Conservation (phyloP, 495 filamentous ascomycete genomes). For the Hypoxylon cercidicola region DNA sequence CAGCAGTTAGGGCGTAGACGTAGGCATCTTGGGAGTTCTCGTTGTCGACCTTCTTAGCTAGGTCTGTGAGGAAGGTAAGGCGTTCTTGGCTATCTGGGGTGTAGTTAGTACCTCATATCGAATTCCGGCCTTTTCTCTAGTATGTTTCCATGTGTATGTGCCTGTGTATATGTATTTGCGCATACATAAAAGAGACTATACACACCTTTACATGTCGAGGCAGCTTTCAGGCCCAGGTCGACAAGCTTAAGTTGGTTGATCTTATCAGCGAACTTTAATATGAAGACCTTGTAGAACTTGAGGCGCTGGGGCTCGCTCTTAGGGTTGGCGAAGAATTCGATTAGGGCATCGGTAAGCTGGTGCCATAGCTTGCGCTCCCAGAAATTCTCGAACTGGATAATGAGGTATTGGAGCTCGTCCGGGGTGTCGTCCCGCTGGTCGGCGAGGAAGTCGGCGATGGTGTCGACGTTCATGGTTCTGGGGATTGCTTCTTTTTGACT, state of each 20-base stretch:
- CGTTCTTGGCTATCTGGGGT: slow-evolving; percentile 83
- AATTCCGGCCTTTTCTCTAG: slow-evolving; percentile 2
- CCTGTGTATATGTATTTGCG: background rate
- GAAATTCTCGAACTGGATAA: slow-evolving; percentile 93
- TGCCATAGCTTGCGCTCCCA: slow-evolving; percentile 99
- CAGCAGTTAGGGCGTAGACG: slow-evolving; percentile 90
- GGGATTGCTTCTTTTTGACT: slow-evolving; percentile 17
- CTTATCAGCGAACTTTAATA: slow-evolving; percentile 95
- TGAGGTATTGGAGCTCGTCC: slow-evolving; percentile 84
- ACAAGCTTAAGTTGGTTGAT: slow-evolving; percentile 99
- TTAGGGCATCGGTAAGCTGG: slow-evolving; percentile 89
- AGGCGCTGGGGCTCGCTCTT: slow-evolving; percentile 86
- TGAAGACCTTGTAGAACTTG: slow-evolving; percentile 91
- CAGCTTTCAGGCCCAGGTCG: slow-evolving; percentile 83
- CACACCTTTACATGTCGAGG: slow-evolving; percentile 85
- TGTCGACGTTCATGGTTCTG: slow-evolving; percentile 78
- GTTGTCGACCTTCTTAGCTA: slow-evolving; percentile 89
- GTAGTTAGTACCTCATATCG: background rate
- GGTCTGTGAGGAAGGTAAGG: slow-evolving; percentile 83
- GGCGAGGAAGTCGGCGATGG: slow-evolving; percentile 89
- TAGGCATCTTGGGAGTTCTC: slow-evolving; percentile 94
- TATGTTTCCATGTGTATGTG: background rate
- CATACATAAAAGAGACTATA: slow-evolving; percentile 4
- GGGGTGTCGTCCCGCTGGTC: slow-evolving; percentile 88
- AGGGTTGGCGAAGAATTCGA: slow-evolving; percentile 87